A percentile compares a stretch with the other conserved stretches of the same genome.
Conservation (phyloP, 352 stramenopile species). For the Phytophthora citricola region DNA sequence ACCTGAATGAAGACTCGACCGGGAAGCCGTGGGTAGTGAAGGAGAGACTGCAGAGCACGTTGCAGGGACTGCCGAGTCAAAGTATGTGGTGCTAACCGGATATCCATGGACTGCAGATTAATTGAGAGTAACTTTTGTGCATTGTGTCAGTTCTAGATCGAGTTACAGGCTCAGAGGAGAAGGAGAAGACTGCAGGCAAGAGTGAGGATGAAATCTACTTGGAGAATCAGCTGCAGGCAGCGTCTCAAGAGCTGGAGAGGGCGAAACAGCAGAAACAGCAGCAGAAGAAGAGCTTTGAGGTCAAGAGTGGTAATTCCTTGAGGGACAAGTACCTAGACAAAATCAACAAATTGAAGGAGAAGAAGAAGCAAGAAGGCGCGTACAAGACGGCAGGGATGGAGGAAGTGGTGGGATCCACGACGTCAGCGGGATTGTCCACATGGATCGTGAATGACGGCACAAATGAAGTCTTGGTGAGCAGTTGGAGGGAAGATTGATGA, state of each 20-base stretch:
- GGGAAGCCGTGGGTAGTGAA: conserved; percentile 71
- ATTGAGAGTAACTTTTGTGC: conserved; percentile 1
- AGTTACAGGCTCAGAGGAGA: conserved; percentile 45
- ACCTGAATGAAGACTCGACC: conserved; percentile 65
- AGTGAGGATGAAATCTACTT: conserved; percentile 61
- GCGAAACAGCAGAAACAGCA: conserved; percentile 39
- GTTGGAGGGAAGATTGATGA: not conserved
- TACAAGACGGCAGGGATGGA: conserved; percentile 23
- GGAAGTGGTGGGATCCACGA: conserved; percentile 34
- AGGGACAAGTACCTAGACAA: conserved; percentile 84
- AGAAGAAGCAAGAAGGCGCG: conserved; percentile 40
- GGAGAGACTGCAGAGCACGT: conserved; percentile 65
- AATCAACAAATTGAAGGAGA: conserved; percentile 72
- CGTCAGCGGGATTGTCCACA: conserved; percentile 66
- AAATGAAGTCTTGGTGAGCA: conserved; percentile 70
- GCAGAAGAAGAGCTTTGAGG: conserved; percentile 17
- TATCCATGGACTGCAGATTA: too few species aligned
- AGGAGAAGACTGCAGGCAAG: conserved; percentile 36
- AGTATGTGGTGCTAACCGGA: conserved; percentile 35
- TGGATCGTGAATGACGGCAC: conserved; percentile 78
- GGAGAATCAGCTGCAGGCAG: conserved; percentile 64
- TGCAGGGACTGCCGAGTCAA: conserved; percentile 66
- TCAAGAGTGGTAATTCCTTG: conserved; percentile 32
- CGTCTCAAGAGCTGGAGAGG: conserved; percentile 32
- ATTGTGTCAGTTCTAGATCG: conserved; percentile 54